Evolutionary conservation across 441 rosid genomes (phyloP).

Genomic region (Kokia cookei): DNA sequence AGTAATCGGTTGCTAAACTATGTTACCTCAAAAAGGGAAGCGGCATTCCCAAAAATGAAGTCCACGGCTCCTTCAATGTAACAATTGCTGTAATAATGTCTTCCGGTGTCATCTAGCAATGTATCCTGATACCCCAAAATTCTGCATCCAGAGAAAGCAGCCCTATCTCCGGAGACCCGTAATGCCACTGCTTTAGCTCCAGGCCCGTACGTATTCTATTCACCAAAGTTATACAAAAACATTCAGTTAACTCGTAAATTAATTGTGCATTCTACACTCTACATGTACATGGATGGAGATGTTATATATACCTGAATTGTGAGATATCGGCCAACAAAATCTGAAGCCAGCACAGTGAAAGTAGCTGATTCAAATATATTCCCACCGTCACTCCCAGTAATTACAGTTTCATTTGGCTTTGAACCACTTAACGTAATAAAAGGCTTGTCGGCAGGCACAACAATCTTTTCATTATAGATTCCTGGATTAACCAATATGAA

Average conservation of each 20-base stretch:
- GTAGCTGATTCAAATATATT: constrained; percentile 51
- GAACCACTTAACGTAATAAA: constrained; percentile 40
- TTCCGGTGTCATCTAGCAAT: constrained; percentile 39
- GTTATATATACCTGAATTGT: constrained; percentile 11
- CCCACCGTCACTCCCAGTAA: constrained; percentile 46
- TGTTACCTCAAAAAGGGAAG: constrained; percentile 26
- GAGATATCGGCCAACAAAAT: constrained; percentile 34
- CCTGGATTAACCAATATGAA: constrained; percentile 21
- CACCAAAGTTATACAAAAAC: background rate
- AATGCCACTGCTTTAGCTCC: constrained; percentile 47
- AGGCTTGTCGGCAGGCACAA: constrained; percentile 40
- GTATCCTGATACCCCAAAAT: constrained; percentile 46
- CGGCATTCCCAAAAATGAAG: constrained; percentile 49
- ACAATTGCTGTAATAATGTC: constrained; percentile 46
- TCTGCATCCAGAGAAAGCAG: constrained; percentile 39
- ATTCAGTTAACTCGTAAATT: background rate
- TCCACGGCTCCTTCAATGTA: constrained; percentile 50
- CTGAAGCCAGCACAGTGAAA: constrained; percentile 44
- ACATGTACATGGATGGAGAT: background rate
- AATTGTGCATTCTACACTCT: too few relatives aligned
- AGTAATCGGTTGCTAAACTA: background rate
- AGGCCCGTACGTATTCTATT: constrained; percentile 45
- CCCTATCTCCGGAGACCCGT: constrained; percentile 46
- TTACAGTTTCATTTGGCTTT: constrained; percentile 27
- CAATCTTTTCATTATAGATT: constrained; percentile 35